phyloP scores from a whole-genome alignment of 139 green algal genomes.

The Asterochloris erici region DNA sequence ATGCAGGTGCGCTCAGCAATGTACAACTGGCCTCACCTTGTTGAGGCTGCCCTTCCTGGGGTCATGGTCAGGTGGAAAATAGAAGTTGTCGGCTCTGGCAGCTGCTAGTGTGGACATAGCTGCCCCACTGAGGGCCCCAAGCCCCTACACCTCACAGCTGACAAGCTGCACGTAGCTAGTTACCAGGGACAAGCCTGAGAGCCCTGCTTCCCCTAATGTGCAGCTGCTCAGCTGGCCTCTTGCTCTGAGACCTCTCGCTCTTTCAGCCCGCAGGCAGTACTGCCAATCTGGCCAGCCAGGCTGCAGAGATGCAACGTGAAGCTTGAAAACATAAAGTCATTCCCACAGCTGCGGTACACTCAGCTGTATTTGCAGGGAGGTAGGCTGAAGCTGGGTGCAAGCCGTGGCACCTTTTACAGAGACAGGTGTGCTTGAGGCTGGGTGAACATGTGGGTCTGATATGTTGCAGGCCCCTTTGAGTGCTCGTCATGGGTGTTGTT shows the following conservation, averaged over 20 bases:
- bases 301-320: too few species aligned
- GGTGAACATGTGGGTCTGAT: too few species aligned
- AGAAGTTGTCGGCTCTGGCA: slow-evolving; percentile 91
- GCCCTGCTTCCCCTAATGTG: neutral
- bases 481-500: too few species aligned
- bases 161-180: neutral
- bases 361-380: too few species aligned
- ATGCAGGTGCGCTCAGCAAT: neutral
- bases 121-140: neutral
- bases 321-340: too few species aligned
- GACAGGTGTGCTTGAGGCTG: too few species aligned
- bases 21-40: slow-evolving; percentile 42
- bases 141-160: neutral
- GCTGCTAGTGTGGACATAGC: slow-evolving; percentile 66
- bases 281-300: too few species aligned
- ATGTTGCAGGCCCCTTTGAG: too few species aligned
- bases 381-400: too few species aligned
- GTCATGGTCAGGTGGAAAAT: slow-evolving; percentile 85
- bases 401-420: too few species aligned
- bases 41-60: slow-evolving; percentile 75
- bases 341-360: too few species aligned
- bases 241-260: neutral
- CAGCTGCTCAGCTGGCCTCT: neutral
- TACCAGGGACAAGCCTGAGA: neutral
- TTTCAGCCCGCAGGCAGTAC: neutral